phyloP scores from a whole-genome alignment of 2,329 filamentous ascomycete genomes.

The Aurifilum marmelostoma region DNA sequence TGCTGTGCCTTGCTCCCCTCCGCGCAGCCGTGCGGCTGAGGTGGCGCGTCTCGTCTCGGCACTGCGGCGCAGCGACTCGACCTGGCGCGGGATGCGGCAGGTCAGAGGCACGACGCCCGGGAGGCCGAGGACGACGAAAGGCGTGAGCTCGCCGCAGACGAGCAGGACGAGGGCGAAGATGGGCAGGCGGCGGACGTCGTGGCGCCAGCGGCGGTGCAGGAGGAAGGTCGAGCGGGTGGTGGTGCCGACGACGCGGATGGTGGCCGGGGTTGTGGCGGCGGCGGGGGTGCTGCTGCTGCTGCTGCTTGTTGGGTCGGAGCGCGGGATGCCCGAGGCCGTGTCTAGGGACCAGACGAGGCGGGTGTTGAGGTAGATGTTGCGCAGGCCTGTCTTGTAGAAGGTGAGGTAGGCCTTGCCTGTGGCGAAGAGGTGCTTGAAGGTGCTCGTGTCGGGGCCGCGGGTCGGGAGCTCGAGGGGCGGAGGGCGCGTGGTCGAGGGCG shows the following conservation, averaged over 20 bases:
- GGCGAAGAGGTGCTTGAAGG: conserved; percentile 57
- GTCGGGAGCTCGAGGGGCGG: conserved; percentile 67
- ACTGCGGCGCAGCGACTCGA: conserved; percentile 57
- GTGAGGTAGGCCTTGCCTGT: conserved; percentile 74
- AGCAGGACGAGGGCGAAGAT: conserved; percentile 76
- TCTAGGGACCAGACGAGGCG: conserved; percentile 51
- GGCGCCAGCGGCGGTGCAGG: conserved; percentile 66
- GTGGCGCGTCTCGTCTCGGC: conserved; percentile 55
- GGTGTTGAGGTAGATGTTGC: conserved; percentile 72
- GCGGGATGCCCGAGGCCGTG: conserved; percentile 28
- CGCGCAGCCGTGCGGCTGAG: conserved; percentile 49
- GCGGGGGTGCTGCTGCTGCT: conserved; percentile 35
- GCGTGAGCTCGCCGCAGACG: conserved; percentile 84
- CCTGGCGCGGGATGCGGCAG: conserved; percentile 80
- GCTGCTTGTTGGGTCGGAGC: conserved; percentile 38
- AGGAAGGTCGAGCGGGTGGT: conserved; percentile 70
- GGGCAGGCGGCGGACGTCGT: conserved; percentile 78
- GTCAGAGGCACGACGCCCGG: conserved; percentile 74
- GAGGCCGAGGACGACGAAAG: conserved; percentile 74
- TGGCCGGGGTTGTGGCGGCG: conserved; percentile 46
- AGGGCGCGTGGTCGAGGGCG: conserved; percentile 73
- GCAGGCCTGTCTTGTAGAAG: conserved; percentile 89
- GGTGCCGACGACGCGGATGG: conserved; percentile 38
- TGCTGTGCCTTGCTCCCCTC: too few relatives aligned
- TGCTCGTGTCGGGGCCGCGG: conserved; percentile 49